A percentile compares a stretch with the other conserved stretches of the same genome.
These are phyloP conservation scores for Spathaspora passalidarum DNA, from an alignment of 805 yeast genomes.

Conservation along the genomic window DNA sequence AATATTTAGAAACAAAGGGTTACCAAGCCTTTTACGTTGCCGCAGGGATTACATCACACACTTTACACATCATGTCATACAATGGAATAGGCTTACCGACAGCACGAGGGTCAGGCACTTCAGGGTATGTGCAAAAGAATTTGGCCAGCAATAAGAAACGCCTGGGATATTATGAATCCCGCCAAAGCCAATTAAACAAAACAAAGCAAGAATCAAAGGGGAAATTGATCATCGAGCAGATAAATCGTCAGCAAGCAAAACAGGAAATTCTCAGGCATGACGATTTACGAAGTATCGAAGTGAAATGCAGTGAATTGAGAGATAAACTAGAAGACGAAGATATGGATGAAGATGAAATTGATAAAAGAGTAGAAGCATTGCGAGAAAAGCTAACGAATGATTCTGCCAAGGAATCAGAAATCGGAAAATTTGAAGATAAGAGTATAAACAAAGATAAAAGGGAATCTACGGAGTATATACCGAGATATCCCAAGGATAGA, in stretches of 20 bases:
- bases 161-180: conserved; percentile 32
- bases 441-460: background rate
- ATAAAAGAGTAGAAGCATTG: conserved; percentile 17
- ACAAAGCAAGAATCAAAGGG: conserved; percentile 18
- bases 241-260: conserved; percentile 14
- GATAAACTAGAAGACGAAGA: conserved; percentile 51
- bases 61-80: conserved; percentile 47
- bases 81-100: conserved; percentile 57
- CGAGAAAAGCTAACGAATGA: conserved; percentile 14
- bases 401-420: background rate
- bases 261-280: conserved; percentile 33
- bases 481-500: background rate
- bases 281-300: conserved; percentile 36
- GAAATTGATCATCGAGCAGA: conserved; percentile 9
- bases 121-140: conserved; percentile 56
- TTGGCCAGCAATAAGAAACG: conserved; percentile 16
- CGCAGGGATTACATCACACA: too few relatives aligned
- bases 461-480: background rate
- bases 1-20: too few relatives aligned
- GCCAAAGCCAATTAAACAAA: conserved; percentile 23
- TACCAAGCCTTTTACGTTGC: too few relatives aligned
- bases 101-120: conserved; percentile 62
- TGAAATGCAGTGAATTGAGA: conserved; percentile 48
- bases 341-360: conserved; percentile 29
- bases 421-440: background rate